Base-by-base conservation (phyloP, 1,139 yeast species). In the Scheffersomyces insectosa region DNA sequence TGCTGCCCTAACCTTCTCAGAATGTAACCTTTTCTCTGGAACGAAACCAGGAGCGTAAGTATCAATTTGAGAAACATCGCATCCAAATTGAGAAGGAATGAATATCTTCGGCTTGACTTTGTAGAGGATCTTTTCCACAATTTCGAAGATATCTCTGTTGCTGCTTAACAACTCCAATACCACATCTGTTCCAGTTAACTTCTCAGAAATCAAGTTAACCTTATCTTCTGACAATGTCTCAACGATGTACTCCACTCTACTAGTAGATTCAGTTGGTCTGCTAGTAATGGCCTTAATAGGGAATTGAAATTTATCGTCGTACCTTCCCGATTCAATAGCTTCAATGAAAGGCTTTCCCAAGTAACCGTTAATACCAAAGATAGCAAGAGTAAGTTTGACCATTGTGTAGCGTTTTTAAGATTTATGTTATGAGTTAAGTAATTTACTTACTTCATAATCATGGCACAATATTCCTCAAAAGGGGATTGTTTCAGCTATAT, bases 81-180 rank as follows among this genome's bases (percentile, higher is more conserved):
- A 56, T 37, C 88, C 88, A 52, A 78, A 83, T 55, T 82, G 87
- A 3, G 87, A 77, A 30, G 88, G 85, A 45, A 83, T 72, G 60
- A 73, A 82, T 29, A 82, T 53, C 57, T 78, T 75, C 37, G 82
- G 81, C 52, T 69, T 72, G 34, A 74, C 72, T 13, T 56, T 57
- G 6, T 56, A 55, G 3, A 76, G 70, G 5, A 80, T 52, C 41
- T 60, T 54, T 48, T 68, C 73, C 31, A 68, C 42, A 5, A 47
- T 48, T 3, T 60, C 51, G 25, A 61, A 62, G 15, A 59, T 38
- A 3, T 44, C 56, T 1, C 70, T 67, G 28, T 47, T 48, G 5
- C 63, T 52, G 11, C 64, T 59, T 25, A 68, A 51, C 40, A 80
- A 60, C 47, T 79, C 78, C 50, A 83, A 58, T 20, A 83, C 59